Percentiles rank a stretch among this genome's conserved stretches.
phyloP scores from a whole-genome alignment of 1,284 basidiomycete species.

The Apiotrichum mycotoxinovorans region DNA sequence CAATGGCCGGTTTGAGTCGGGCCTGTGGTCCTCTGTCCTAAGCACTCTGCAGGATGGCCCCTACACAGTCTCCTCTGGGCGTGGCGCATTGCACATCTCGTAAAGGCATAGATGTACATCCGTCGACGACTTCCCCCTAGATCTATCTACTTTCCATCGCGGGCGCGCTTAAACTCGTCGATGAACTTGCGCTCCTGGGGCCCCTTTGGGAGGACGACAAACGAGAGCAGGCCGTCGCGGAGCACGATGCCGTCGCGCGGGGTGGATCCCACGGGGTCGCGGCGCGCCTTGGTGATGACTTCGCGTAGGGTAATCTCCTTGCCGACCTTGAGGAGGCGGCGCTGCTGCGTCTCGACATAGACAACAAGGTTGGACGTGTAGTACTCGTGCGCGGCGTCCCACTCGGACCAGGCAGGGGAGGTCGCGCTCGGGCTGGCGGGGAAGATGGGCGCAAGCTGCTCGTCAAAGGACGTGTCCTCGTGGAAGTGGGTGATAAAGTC shows the following conservation, averaged over 20 bases:
- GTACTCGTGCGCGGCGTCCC: constrained; percentile 78
- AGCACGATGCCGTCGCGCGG: constrained; percentile 76
- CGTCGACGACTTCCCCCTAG: no score
- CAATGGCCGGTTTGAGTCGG: no score
- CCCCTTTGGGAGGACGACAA: constrained; percentile 80
- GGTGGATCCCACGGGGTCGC: constrained; percentile 55
- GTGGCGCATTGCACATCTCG: no score
- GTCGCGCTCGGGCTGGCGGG: constrained; percentile 48
- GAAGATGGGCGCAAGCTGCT: constrained; percentile 78
- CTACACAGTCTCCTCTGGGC: no score
- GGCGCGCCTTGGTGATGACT: constrained; percentile 60
- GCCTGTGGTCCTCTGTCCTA: no score
- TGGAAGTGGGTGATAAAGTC: constrained; percentile 84
- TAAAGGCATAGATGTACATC: no score
- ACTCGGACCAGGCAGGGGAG: constrained; percentile 58
- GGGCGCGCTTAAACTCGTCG: constrained; percentile 70
- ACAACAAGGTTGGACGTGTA: constrained; percentile 63
- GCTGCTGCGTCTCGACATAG: constrained; percentile 75
- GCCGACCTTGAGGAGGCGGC: constrained; percentile 80
- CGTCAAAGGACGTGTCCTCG: constrained; percentile 76
- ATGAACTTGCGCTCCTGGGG: constrained; percentile 81
- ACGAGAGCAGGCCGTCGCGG: constrained; percentile 78
- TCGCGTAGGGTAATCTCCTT: constrained; percentile 79
- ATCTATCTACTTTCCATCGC: constrained; percentile 14
- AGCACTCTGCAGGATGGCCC: no score